Conservation (phyloP, 495 filamentous ascomycete species). For the Letharia lupina region DNA sequence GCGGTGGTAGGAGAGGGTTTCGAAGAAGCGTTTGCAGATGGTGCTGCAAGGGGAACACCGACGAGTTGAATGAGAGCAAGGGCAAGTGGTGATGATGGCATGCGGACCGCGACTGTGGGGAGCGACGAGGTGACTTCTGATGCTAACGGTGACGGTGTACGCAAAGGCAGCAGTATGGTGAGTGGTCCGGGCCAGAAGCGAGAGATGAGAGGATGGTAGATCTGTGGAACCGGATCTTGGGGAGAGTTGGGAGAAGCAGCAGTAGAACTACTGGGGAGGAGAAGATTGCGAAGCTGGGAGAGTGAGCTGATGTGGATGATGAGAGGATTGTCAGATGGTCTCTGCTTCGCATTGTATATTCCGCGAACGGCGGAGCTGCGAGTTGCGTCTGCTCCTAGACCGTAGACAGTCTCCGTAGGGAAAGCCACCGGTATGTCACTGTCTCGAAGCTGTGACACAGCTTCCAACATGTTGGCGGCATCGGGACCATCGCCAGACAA, state of each 20-base stretch:
- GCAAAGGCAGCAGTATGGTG: conserved; percentile 82
- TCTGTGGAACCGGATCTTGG: conserved; percentile 54
- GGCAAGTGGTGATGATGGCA: conserved; percentile 78
- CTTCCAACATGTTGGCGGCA: conserved; percentile 21
- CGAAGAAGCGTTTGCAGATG: conserved; percentile 88
- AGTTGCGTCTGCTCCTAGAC: conserved; percentile 89
- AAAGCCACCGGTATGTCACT: conserved; percentile 79
- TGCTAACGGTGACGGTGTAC: conserved; percentile 58
- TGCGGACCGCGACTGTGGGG: conserved; percentile 78
- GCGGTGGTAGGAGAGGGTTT: conserved; percentile 86
- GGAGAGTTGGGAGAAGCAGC: conserved; percentile 14
- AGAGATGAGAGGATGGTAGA: conserved; percentile 73
- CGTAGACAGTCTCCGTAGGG: conserved; percentile 97
- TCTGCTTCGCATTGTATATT: conserved; percentile 83
- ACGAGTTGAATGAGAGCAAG: conserved; percentile 71
- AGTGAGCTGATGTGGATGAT: conserved; percentile 88
- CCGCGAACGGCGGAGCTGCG: conserved; percentile 72
- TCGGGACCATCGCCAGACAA: conserved; percentile 16
- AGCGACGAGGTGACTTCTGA: conserved; percentile 81
- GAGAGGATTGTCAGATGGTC: conserved; percentile 88
- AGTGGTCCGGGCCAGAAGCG: conserved; percentile 92
- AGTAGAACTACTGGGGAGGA: conserved; percentile 33
- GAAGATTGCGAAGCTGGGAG: conserved; percentile 60
- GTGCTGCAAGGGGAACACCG: conserved; percentile 77
- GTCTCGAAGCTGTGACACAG: conserved; percentile 39